Evolutionary conservation across 768 basidiomycete species (phyloP).

Genomic region (Amanita rimosa): DNA sequence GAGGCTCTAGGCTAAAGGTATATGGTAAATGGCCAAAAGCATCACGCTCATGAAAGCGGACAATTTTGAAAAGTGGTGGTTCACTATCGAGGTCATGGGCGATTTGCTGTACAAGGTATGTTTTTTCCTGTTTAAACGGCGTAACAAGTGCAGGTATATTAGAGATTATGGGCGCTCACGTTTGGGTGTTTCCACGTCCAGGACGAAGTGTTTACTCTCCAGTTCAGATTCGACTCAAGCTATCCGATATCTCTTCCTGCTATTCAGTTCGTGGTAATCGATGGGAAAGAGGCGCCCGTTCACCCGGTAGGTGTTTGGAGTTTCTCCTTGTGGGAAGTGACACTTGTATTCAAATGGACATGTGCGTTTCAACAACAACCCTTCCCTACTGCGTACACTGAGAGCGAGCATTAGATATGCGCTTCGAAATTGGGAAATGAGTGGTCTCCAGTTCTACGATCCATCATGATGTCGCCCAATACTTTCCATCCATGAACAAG

Average conservation of each 20-base stretch:
- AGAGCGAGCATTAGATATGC: slow-evolving; percentile 54
- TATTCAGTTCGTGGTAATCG: slow-evolving; percentile 71
- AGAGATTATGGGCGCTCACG: too few relatives aligned
- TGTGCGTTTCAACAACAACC: too few relatives aligned
- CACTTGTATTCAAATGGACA: slow-evolving; percentile 82
- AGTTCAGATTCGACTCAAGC: slow-evolving; percentile 70
- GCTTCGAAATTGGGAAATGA: slow-evolving; percentile 83
- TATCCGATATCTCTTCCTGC: slow-evolving; percentile 86
- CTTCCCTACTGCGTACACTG: background rate
- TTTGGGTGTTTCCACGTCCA: too few relatives aligned
- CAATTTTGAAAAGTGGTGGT: slow-evolving; percentile 67
- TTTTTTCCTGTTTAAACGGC: too few relatives aligned
- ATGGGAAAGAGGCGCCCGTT: slow-evolving; percentile 53
- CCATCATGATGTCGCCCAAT: slow-evolving; percentile 60
- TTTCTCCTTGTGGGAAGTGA: background rate
- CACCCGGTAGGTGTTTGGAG: slow-evolving; percentile 48
- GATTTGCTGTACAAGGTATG: slow-evolving; percentile 67
- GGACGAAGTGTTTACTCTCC: slow-evolving; percentile 69
- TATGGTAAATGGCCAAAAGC: too few relatives aligned
- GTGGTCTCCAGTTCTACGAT: slow-evolving; percentile 87
- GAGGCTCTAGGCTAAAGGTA: too few relatives aligned
- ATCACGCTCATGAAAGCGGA: slow-evolving; percentile 67
- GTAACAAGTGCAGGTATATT: too few relatives aligned
- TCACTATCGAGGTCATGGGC: slow-evolving; percentile 77
- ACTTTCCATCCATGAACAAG: too few relatives aligned